Conservation (phyloP, 345 rosid species). For the Syzygium jambos region DNA sequence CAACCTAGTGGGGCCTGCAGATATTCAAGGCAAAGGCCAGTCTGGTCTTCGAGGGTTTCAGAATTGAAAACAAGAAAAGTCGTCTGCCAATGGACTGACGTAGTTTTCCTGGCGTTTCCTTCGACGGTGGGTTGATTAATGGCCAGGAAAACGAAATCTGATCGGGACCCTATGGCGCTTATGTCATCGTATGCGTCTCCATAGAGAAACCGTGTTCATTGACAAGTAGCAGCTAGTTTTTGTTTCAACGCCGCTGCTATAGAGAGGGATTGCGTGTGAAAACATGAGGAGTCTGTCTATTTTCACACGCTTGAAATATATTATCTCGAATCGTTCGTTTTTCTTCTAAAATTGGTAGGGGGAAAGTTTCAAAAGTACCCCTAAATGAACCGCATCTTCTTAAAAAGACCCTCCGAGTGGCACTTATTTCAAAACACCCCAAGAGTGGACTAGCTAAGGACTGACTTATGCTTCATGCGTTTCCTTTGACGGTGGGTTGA, state of each 20-base stretch:
- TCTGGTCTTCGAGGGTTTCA: background rate
- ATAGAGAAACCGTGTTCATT: background rate
- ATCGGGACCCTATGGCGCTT: background rate
- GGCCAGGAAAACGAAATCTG: background rate
- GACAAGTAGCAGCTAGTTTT: background rate
- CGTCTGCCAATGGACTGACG: background rate
- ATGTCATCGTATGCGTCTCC: background rate
- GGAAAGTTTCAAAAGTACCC: background rate
- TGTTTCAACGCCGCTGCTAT: too few relatives aligned
- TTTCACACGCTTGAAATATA: background rate
- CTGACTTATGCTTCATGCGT: background rate
- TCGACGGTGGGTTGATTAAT: background rate
- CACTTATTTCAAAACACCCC: background rate
- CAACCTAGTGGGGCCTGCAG: background rate
- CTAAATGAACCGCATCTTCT: too few relatives aligned
- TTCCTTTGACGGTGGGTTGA: background rate
- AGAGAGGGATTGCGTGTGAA: background rate
- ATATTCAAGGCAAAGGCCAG: background rate
- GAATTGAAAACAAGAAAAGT: background rate
- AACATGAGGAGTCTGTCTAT: accelerated
- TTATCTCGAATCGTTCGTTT: background rate
- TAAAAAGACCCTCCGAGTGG: too few relatives aligned
- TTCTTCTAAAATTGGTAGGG: too few relatives aligned
- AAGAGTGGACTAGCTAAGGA: background rate
- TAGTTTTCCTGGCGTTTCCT: too few relatives aligned